These are phyloP conservation scores for Boletus speciosus DNA, from an alignment of 768 basidiomycete genomes.

Conservation along the genomic window DNA sequence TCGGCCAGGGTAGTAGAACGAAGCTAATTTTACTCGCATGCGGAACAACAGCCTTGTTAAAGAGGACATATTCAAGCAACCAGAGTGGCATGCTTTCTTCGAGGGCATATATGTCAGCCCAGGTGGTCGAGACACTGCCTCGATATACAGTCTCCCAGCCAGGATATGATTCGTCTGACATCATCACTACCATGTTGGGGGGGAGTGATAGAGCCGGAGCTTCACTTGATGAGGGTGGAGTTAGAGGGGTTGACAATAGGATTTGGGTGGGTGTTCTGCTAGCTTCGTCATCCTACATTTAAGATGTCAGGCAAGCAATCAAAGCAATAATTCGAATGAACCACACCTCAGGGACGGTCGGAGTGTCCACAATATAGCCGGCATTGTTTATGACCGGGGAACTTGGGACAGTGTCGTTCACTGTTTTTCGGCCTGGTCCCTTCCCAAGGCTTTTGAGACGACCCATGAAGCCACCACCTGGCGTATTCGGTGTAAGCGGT, in stretches of 20 bases:
- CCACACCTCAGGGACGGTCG: conserved; percentile 25
- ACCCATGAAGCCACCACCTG: conserved; percentile 66
- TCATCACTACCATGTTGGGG: conserved; percentile 58
- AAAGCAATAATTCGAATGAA: background rate
- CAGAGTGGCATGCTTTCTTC: conserved; percentile 84
- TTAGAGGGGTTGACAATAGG: conserved; percentile 52
- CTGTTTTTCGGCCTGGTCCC: conserved; percentile 37
- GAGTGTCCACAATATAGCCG: conserved; percentile 14
- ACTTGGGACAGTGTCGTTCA: conserved; percentile 20
- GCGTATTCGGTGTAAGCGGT: conserved; percentile 47
- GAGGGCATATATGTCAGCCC: conserved; percentile 49
- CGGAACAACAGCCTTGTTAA: conserved; percentile 52
- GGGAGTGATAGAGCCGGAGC: conserved; percentile 65
- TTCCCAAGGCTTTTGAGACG: conserved; percentile 75
- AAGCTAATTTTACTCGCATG: conserved; percentile 82
- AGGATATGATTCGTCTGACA: conserved; percentile 76
- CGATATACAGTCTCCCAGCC: conserved; percentile 79
- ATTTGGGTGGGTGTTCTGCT: conserved; percentile 52
- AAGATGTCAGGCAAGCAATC: background rate
- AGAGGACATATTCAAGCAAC: conserved; percentile 82
- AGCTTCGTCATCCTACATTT: conserved; percentile 23
- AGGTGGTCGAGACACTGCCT: conserved; percentile 58
- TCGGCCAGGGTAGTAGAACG: conserved; percentile 74
- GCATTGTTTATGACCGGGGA: conserved; percentile 21
- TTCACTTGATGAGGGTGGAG: conserved; percentile 68